Conservation (phyloP, 2,329 filamentous ascomycete species). For the Aspergillus sp. region DNA sequence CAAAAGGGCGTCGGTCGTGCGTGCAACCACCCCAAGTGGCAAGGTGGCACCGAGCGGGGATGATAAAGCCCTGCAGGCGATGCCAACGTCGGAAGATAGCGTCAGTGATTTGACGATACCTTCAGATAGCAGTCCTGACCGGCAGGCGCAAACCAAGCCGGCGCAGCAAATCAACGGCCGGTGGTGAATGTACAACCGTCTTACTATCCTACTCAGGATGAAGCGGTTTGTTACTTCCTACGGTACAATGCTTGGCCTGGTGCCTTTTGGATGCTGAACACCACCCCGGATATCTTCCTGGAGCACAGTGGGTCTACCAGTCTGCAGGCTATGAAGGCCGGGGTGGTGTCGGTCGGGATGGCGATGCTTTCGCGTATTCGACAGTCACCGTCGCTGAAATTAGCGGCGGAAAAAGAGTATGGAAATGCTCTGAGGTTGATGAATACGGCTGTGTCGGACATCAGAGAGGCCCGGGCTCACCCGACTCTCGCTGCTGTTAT, state of each 20-base stretch:
- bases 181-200: conserved; percentile 18
- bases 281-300: conserved; percentile 15
- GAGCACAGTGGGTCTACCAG: conserved; percentile 15
- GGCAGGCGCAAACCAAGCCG: background rate
- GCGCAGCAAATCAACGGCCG: conserved; percentile 9
- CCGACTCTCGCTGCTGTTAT: conserved; percentile 48
- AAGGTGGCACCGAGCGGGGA: background rate
- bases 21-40: background rate
- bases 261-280: conserved; percentile 17
- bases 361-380: conserved; percentile 51
- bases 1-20: background rate
- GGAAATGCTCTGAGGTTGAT: conserved; percentile 44
- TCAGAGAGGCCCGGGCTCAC: conserved; percentile 28
- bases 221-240: conserved; percentile 31
- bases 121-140: conserved; percentile 7
- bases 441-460: conserved; percentile 25
- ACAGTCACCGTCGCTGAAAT: conserved; percentile 40
- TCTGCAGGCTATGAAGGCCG: conserved; percentile 32
- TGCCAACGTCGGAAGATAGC: background rate
- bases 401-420: conserved; percentile 47
- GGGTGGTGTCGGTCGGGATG: conserved; percentile 51
- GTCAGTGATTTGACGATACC: conserved; percentile 7
- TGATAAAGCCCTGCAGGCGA: background rate
- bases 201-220: conserved; percentile 19
- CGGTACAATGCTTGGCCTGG: conserved; percentile 27